phyloP scores from a whole-genome alignment of 305 asterid species.

The Fraxinus sp. region DNA sequence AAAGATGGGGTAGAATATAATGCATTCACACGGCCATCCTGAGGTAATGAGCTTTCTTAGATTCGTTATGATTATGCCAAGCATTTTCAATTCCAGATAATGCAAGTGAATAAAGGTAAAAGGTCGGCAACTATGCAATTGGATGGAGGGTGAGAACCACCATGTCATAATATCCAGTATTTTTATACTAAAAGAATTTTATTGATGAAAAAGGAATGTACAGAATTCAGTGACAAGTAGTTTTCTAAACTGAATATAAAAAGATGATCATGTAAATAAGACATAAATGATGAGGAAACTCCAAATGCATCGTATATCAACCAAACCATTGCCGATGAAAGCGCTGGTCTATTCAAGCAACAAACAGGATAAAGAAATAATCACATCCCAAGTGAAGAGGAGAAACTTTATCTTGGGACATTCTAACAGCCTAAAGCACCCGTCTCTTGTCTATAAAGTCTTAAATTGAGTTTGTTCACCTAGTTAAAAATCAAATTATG shows the following conservation, averaged over 20 bases:
- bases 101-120: neutral
- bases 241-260: neutral
- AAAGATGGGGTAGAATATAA: slow-evolving; percentile 84
- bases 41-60: slow-evolving; percentile 29
- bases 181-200: neutral
- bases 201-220: neutral
- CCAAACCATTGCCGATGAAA: neutral
- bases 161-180: neutral
- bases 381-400: neutral
- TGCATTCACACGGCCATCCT: slow-evolving; percentile 87
- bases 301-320: neutral
- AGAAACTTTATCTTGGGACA: neutral
- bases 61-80: neutral
- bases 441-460: neutral
- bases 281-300: neutral
- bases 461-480: neutral
- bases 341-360: neutral
- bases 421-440: neutral
- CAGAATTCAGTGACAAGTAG: neutral
- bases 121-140: neutral
- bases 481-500: neutral
- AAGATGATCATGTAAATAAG: neutral
- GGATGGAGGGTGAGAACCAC: neutral
- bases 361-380: neutral
- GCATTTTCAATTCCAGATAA: neutral